Evolutionary conservation across 306 rosid species (phyloP).

Genomic region (Fagus sylvatica): DNA sequence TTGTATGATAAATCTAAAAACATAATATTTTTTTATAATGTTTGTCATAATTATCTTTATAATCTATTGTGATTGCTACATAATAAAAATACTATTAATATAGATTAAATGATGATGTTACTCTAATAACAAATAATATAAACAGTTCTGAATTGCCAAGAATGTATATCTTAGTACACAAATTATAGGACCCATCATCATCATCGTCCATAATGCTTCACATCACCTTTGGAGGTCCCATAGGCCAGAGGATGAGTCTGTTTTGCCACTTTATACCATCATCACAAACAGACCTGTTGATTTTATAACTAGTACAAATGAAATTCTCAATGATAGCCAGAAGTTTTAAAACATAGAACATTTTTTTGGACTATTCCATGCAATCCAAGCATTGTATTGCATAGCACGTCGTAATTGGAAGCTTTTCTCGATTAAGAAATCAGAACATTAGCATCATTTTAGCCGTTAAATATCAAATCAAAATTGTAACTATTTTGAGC

Average conservation of each 20-base stretch:
- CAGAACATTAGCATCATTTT: too few relatives aligned
- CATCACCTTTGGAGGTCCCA: background rate
- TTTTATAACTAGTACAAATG: background rate
- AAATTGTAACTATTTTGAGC: too few relatives aligned
- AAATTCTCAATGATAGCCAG: background rate
- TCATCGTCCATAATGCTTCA: constrained; percentile 10
- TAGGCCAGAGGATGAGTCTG: background rate
- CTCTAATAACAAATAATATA: too few relatives aligned
- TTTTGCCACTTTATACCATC: background rate
- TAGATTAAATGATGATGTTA: too few relatives aligned
- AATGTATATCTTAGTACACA: background rate
- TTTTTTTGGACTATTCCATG: background rate
- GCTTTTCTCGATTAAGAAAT: background rate
- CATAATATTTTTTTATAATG: too few relatives aligned
- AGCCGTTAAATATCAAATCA: too few relatives aligned
- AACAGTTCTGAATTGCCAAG: too few relatives aligned
- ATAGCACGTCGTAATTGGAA: too few relatives aligned
- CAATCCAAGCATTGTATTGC: background rate
- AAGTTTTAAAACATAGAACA: background rate
- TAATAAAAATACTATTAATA: too few relatives aligned
- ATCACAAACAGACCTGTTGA: background rate
- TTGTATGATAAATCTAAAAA: too few relatives aligned
- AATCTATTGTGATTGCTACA: too few relatives aligned
- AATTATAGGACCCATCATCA: constrained; percentile 4
- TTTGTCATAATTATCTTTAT: too few relatives aligned